Conservation (phyloP, 2,329 filamentous ascomycete genomes). For the Arthrobotrys megalospora region DNA sequence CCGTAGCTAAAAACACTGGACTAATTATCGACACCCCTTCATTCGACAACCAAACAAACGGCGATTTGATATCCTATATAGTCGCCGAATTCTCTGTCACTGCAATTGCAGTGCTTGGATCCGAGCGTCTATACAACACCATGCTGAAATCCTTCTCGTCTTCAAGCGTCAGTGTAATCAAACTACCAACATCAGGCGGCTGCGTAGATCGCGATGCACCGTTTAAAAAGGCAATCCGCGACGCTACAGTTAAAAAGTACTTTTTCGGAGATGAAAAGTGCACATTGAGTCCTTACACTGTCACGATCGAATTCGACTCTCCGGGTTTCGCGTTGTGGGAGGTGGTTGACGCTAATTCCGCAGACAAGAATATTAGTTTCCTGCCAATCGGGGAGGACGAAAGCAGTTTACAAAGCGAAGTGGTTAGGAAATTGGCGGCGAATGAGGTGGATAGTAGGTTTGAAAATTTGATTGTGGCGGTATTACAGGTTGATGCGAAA, state of each 20-base stretch:
- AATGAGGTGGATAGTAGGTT: slow-evolving; percentile 70
- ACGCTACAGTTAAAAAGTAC: slow-evolving; percentile 87
- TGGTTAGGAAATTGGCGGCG: slow-evolving; percentile 73
- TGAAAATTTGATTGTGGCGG: slow-evolving; percentile 85
- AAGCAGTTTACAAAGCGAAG: slow-evolving; percentile 68
- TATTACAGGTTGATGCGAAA: slow-evolving; percentile 81
- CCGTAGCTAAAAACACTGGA: slow-evolving; percentile 74
- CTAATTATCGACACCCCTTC: slow-evolving; percentile 89
- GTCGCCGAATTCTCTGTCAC: slow-evolving; percentile 77
- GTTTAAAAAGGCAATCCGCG: slow-evolving; percentile 81
- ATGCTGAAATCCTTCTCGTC: slow-evolving; percentile 74
- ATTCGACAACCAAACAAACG: slow-evolving; percentile 76
- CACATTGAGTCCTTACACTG: slow-evolving; percentile 87
- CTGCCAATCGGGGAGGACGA: slow-evolving; percentile 69
- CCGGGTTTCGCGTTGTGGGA: slow-evolving; percentile 77
- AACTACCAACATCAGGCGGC: slow-evolving; percentile 87
- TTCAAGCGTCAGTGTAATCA: slow-evolving; percentile 80
- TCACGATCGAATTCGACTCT: slow-evolving; percentile 83
- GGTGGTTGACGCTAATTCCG: slow-evolving; percentile 72
- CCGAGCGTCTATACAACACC: slow-evolving; percentile 81
- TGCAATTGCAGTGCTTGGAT: slow-evolving; percentile 83
- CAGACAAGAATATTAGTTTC: slow-evolving; percentile 63
- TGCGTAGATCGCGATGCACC: slow-evolving; percentile 81
- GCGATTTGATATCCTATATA: slow-evolving; percentile 85
- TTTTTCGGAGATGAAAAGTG: slow-evolving; percentile 88